These are phyloP conservation scores for Tolypocladium nubicola DNA, from an alignment of 2,329 filamentous ascomycete species.

Conservation along the genomic window DNA sequence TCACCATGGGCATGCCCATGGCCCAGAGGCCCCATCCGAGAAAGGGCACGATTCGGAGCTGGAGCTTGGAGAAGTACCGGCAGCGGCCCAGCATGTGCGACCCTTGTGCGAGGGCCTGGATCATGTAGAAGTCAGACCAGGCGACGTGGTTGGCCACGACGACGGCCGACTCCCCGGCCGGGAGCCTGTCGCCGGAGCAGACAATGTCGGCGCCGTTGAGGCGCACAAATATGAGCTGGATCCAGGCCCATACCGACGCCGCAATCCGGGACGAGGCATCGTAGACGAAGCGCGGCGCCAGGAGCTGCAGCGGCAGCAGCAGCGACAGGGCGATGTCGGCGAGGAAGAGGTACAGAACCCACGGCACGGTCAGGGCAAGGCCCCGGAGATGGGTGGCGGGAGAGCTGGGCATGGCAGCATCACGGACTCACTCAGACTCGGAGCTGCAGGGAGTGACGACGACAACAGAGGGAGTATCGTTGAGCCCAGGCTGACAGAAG, in stretches of 20 bases:
- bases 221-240: slow-evolving; percentile 45
- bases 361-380: slow-evolving; percentile 33
- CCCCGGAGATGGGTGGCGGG: slow-evolving; percentile 30
- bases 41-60: slow-evolving; percentile 48
- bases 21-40: slow-evolving; percentile 55
- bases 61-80: slow-evolving; percentile 51
- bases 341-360: slow-evolving; percentile 39
- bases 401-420: slow-evolving; percentile 6
- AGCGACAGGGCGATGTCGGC: slow-evolving; percentile 40
- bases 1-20: slow-evolving; percentile 55
- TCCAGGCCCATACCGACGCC: slow-evolving; percentile 42
- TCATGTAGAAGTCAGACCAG: slow-evolving; percentile 56
- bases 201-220: slow-evolving; percentile 43
- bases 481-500: neutral
- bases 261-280: slow-evolving; percentile 43
- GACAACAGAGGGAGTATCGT: neutral
- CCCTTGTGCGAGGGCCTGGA: slow-evolving; percentile 43
- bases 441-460: neutral
- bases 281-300: slow-evolving; percentile 41
- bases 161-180: slow-evolving; percentile 45
- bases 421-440: neutral
- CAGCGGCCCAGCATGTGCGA: slow-evolving; percentile 50
- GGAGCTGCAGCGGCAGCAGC: slow-evolving; percentile 33
- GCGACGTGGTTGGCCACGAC: slow-evolving; percentile 50
- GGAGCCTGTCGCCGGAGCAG: slow-evolving; percentile 40